A percentile compares a stretch with the other conserved stretches of the same genome.
Conservation (phyloP, 768 basidiomycete genomes). For the Tephrocybe sp. region DNA sequence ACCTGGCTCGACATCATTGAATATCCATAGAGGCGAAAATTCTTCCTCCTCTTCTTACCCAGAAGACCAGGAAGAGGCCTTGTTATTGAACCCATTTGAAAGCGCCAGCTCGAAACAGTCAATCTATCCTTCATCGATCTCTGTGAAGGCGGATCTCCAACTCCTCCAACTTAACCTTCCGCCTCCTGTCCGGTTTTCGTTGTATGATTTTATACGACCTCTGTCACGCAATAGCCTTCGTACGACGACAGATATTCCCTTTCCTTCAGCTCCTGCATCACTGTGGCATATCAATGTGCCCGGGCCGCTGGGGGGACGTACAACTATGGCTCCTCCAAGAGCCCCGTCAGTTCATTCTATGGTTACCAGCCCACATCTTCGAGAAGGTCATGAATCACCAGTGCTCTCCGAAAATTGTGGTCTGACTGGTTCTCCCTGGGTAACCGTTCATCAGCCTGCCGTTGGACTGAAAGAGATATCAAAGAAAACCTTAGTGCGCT, state of each 20-base stretch:
- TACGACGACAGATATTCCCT: neutral
- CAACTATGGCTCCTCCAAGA: conserved; percentile 8
- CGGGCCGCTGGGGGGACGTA: neutral
- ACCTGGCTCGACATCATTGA: no score
- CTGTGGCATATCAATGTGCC: neutral
- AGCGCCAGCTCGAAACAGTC: no score
- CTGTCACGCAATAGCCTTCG: neutral
- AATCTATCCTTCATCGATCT: neutral
- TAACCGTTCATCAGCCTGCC: conserved; percentile 3
- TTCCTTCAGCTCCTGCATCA: neutral
- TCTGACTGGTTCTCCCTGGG: conserved; percentile 23
- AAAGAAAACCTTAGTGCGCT: no score
- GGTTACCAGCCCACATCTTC: conserved; percentile 12
- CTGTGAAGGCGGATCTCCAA: neutral
- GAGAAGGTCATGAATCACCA: conserved; percentile 19
- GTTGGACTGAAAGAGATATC: no score
- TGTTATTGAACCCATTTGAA: no score
- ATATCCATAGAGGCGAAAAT: no score
- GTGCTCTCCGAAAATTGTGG: conserved; percentile 14
- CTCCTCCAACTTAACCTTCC: conserved; percentile 1
- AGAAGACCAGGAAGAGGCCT: no score
- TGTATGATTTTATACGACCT: neutral
- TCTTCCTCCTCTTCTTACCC: no score
- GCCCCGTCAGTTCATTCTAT: conserved; percentile 14
- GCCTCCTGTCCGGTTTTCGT: neutral